Evolutionary conservation across 2,329 filamentous ascomycete species (phyloP).

Genomic region (Colletotrichum camelliae): DNA sequence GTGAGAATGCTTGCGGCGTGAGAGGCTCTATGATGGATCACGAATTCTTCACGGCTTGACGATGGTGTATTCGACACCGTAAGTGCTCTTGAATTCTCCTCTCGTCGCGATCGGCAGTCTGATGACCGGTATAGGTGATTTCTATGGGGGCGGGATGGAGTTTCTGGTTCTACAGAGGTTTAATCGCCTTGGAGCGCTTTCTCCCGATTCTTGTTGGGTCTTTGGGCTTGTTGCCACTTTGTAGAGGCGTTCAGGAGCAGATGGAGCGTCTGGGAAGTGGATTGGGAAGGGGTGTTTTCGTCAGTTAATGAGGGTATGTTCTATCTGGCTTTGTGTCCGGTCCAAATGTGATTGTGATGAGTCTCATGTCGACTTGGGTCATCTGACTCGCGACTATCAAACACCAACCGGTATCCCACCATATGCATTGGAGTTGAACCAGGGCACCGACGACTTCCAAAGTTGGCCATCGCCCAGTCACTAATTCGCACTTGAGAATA

Average conservation of each 20-base stretch:
- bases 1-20: neutral
- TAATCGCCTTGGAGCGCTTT: neutral
- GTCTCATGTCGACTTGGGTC: neutral
- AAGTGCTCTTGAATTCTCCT: fast-evolving
- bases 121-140: fast-evolving
- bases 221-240: neutral
- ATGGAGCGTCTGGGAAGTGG: neutral
- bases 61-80: neutral
- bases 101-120: fast-evolving
- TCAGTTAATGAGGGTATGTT: neutral
- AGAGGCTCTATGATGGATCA: neutral
- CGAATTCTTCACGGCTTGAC: neutral
- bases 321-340: fast-evolving
- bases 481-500: too few species aligned
- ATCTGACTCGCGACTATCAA: neutral
- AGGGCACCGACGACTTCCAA: neutral
- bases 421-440: fast-evolving
- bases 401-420: neutral
- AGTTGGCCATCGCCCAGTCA: too few species aligned
- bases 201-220: neutral
- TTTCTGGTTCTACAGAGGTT: neutral
- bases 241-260: neutral
- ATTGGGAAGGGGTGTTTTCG: neutral
- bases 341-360: neutral
- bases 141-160: neutral